phyloP scores from a whole-genome alignment of 2,329 filamentous ascomycete genomes.

The Cladophialophora exuberans region DNA sequence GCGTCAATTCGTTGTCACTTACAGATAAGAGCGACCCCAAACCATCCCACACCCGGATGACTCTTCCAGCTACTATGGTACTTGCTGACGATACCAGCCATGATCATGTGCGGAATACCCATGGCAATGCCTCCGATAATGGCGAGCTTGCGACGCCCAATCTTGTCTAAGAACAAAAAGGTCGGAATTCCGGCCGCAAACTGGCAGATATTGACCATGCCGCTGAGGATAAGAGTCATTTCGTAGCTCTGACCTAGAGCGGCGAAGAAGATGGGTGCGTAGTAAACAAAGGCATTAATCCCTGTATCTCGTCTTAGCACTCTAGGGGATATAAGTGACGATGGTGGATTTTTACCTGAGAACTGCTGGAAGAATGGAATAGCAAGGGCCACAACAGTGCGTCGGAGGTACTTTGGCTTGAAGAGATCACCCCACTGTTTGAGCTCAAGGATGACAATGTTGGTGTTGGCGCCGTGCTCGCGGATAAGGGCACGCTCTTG shows the following conservation, averaged over 20 bases:
- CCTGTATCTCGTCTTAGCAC: no score
- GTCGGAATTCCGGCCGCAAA: slow-evolving; percentile 46
- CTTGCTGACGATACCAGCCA: slow-evolving; percentile 63
- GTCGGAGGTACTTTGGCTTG: neutral
- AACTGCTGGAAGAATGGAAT: slow-evolving; percentile 53
- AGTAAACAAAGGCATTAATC: slow-evolving; percentile 50
- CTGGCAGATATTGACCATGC: slow-evolving; percentile 43
- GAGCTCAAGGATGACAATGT: neutral
- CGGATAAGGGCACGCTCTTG: neutral
- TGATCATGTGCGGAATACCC: slow-evolving; percentile 68
- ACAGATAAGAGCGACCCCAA: slow-evolving; percentile 52
- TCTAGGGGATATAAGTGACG: no score
- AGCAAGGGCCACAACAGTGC: slow-evolving; percentile 45
- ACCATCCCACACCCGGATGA: slow-evolving; percentile 58
- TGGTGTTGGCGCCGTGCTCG: neutral
- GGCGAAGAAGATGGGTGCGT: slow-evolving; percentile 49
- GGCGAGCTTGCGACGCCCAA: slow-evolving; percentile 51
- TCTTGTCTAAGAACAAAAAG: slow-evolving; percentile 53
- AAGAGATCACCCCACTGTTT: slow-evolving; percentile 6
- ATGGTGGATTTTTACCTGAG: no score
- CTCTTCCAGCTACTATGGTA: slow-evolving; percentile 55
- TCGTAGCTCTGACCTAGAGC: slow-evolving; percentile 36
- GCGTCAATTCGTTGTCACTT: no score
- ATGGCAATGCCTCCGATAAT: slow-evolving; percentile 50
- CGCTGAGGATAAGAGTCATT: slow-evolving; percentile 39